Evolutionary conservation across 2,329 filamentous ascomycete genomes (phyloP), one percentile per base, ranked within the genome.

Genomic region (Cyphellophora europaea): DNA sequence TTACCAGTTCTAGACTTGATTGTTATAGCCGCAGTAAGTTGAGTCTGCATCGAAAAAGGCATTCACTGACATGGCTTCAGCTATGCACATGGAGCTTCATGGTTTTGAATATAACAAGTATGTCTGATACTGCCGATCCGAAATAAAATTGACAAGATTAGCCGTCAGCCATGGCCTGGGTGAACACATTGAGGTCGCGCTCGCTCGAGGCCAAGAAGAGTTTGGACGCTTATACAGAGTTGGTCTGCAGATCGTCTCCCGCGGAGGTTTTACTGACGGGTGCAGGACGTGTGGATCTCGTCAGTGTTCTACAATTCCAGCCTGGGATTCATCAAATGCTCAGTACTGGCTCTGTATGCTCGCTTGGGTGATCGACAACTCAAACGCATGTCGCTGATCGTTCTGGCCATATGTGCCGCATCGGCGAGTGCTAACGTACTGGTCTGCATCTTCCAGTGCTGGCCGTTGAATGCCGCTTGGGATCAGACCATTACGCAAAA

Each of bases 301-400:
- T 68, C 57, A 5, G 67, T 59, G 45, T 69, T 68, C 43, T 65
- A 66, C 38, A 62, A 66, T 15, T 55, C 62, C 25, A 55, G 53
- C 19, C 52, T 67, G 3, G 63, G 64, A 13, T 67, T 67, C 47
- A 54, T 69, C 50, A 69, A 70, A 45, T 54, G 61, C 17, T 69
- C 65, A 2, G 61, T 66, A 2, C 54, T 69, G 13, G 56, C 57
- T 15, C 57, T 67, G 21, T 68, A 68, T 45, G 60, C 56, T 36
- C 58, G 63, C 5, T 54, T 67, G 4, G 61, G 61, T 16, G 61
- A 65, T 40, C 49, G 49, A 3, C 44, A 27, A 10, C 55, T 66
- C 13, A 55, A 51, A 3, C 49, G 49, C 2, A 34, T 63, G 6
- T 53, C 62, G 11, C 49, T 56, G 12, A 27, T 55, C 33, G 65